These are phyloP conservation scores for Phytophthora ramorum DNA, from an alignment of 352 stramenopile species.

Conservation along the genomic window DNA sequence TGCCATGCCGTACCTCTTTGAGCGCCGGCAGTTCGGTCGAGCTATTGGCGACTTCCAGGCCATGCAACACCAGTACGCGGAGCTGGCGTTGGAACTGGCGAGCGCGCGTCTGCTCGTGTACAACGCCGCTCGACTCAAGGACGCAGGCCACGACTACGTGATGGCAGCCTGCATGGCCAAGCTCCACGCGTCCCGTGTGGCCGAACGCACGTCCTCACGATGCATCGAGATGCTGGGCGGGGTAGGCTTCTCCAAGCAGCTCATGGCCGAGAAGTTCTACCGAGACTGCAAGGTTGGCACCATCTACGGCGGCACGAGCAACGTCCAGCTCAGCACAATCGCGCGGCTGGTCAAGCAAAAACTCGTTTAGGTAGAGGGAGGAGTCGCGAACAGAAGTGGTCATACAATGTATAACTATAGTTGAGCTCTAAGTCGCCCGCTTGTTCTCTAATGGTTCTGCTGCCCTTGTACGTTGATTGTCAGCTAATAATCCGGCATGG, in stretches of 20 bases:
- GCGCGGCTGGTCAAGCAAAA: slow-evolving; percentile 81
- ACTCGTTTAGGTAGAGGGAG: slow-evolving; percentile 34
- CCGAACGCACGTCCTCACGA: slow-evolving; percentile 90
- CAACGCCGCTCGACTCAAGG: slow-evolving; percentile 93
- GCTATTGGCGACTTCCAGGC: slow-evolving; percentile 92
- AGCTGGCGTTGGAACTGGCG: slow-evolving; percentile 92
- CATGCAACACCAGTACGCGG: slow-evolving; percentile 95
- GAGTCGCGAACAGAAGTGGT: not conserved
- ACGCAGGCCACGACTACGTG: slow-evolving; percentile 89
- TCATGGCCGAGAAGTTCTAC: slow-evolving; percentile 95
- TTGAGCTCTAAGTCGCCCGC: too few relatives aligned
- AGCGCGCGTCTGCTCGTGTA: slow-evolving; percentile 91
- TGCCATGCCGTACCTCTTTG: slow-evolving; percentile 93
- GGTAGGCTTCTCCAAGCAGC: slow-evolving; percentile 92
- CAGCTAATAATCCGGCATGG: not conserved
- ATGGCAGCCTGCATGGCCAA: slow-evolving; percentile 96
- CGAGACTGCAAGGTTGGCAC: slow-evolving; percentile 95
- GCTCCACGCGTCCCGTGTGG: slow-evolving; percentile 92
- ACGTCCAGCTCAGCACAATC: slow-evolving; percentile 94
- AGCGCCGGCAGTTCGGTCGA: slow-evolving; percentile 94
- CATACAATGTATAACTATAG: not conserved
- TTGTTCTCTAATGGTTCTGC: not conserved
- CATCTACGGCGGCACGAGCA: slow-evolving; percentile 96
- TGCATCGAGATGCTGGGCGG: slow-evolving; percentile 94
- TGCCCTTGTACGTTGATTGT: not conserved